phyloP scores from a whole-genome alignment of 345 rosid species.

The Eucalyptus curtisii region DNA sequence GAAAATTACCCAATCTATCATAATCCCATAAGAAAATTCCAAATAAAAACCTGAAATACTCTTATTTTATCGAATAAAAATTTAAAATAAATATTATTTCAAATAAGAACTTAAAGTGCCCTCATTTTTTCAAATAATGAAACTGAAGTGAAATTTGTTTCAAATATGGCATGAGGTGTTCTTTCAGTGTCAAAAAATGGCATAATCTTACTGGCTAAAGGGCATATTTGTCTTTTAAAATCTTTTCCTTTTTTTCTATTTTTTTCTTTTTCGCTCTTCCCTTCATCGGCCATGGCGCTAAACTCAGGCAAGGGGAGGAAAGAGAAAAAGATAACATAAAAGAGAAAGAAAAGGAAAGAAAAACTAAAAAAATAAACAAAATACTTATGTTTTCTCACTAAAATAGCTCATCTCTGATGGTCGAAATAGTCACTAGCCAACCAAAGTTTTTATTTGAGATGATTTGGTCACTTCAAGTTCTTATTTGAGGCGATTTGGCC shows the following conservation, averaged over 20 bases:
- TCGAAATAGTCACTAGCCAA: rapidly evolving
- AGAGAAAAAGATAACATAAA: too few species aligned
- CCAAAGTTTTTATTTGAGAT: rapidly evolving
- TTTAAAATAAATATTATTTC: rapidly evolving
- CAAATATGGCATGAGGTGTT: rapidly evolving
- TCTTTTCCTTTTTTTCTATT: rapidly evolving
- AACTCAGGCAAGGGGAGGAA: too few species aligned
- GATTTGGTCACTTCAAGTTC: too few species aligned
- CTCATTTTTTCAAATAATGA: too few species aligned
- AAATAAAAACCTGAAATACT: rapidly evolving
- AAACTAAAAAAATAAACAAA: too few species aligned
- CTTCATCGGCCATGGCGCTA: rapidly evolving
- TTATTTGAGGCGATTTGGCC: too few species aligned
- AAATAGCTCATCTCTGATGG: too few species aligned
- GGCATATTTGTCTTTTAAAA: rapidly evolving
- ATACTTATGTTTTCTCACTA: too few species aligned
- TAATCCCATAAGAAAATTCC: rapidly evolving
- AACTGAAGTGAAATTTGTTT: rapidly evolving
- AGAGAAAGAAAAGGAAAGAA: too few species aligned
- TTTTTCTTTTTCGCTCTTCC: rapidly evolving
- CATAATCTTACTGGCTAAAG: too few species aligned
- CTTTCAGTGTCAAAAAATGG: rapidly evolving
- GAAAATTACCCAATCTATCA: background rate
- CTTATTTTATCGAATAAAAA: rapidly evolving
- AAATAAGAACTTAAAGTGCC: rapidly evolving